These are phyloP conservation scores for Scenedesmus sp. DNA, from an alignment of 163 green algal species.

Conservation along the genomic window DNA sequence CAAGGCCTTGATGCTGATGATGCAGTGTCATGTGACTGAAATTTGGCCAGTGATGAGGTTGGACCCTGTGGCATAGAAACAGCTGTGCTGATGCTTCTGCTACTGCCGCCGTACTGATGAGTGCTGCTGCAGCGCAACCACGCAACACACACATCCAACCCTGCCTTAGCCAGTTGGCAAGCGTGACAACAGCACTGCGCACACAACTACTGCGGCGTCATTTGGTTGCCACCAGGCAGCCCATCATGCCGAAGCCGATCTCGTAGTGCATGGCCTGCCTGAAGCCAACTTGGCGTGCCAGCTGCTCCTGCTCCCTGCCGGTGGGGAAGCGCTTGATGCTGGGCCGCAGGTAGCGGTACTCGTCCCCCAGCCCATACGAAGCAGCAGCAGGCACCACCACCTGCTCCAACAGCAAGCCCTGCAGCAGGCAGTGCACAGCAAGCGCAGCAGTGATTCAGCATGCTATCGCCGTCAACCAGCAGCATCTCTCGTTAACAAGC, in stretches of 20 bases:
- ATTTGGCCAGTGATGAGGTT: no score
- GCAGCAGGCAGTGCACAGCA: conserved; percentile 10
- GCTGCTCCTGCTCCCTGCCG: conserved; percentile 80
- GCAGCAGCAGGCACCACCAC: conserved; percentile 94
- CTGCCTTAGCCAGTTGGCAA: no score
- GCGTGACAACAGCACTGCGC: no score
- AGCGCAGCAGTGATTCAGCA: not conserved
- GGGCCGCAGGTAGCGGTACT: conserved; percentile 96
- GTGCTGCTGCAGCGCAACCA: no score
- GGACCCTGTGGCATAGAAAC: no score
- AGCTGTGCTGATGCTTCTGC: no score
- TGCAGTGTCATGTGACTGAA: no score
- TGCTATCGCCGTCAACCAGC: no score
- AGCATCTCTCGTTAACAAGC: conserved; percentile 77
- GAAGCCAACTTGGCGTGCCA: conserved; percentile 90
- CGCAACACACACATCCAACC: no score
- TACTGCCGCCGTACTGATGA: no score
- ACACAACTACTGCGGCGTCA: not conserved
- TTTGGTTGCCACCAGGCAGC: conserved; percentile 82
- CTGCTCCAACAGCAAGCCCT: conserved; percentile 81
- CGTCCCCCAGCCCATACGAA: conserved; percentile 82
- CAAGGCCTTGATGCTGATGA: no score
- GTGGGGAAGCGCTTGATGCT: conserved; percentile 93
- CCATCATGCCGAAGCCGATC: conserved; percentile 95
- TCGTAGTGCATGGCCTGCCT: conserved; percentile 84